Conservation (phyloP, 257 asterid genomes). For the Solanum piurae region DNA sequence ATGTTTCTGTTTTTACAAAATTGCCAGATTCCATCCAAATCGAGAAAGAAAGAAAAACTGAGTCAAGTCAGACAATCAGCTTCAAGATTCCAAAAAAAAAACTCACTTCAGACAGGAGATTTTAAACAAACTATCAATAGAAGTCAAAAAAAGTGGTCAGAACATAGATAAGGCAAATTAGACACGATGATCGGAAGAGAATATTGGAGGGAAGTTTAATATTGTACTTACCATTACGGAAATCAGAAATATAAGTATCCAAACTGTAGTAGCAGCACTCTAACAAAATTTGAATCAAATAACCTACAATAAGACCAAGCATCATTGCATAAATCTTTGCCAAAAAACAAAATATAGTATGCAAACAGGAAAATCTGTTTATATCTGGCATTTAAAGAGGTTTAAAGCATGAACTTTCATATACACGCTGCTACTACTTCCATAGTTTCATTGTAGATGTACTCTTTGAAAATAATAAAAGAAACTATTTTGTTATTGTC, state of each 20-base stretch:
- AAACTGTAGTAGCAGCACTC: not conserved
- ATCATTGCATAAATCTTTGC: not conserved
- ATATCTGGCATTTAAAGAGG: not conserved
- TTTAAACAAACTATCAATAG: not conserved
- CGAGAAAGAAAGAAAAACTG: not conserved
- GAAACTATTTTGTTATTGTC: not conserved
- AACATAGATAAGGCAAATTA: not conserved
- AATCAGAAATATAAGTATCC: not conserved
- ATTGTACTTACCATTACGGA: not conserved
- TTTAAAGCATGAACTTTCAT: not conserved
- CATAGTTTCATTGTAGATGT: not conserved
- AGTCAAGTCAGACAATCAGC: not conserved
- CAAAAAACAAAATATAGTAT: not conserved
- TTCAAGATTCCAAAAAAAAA: not conserved
- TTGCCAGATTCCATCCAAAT: not conserved
- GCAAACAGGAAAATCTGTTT: not conserved
- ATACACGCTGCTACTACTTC: not conserved
- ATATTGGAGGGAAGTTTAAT: not conserved
- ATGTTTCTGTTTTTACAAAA: not conserved
- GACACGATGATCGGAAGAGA: not conserved
- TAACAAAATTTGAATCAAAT: not conserved
- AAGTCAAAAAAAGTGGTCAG: not conserved
- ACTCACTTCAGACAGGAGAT: not conserved
- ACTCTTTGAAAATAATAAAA: not conserved
- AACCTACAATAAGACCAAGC: not conserved